phyloP scores from a whole-genome alignment of 495 filamentous ascomycete genomes.

The Aspergillus leporis region DNA sequence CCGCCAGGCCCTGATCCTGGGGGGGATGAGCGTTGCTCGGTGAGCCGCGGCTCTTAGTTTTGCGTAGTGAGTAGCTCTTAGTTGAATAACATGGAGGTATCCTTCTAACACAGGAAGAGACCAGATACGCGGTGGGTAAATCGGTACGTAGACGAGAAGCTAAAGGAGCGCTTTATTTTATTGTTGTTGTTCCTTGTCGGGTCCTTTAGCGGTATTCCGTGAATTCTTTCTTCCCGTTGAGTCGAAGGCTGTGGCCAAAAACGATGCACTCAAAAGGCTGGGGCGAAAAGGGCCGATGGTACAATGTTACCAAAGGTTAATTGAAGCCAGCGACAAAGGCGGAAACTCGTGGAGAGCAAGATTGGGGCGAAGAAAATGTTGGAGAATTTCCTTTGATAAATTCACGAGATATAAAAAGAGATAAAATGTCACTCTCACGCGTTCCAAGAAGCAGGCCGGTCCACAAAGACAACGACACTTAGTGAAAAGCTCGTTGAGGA shows the following conservation, averaged over 20 bases:
- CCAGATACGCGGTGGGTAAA: conserved; percentile 26
- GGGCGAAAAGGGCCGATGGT: background rate
- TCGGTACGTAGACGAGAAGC: conserved; percentile 15
- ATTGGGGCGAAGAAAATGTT: conserved; percentile 4
- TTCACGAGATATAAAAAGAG: conserved; percentile 14
- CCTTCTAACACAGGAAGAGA: conserved; percentile 31
- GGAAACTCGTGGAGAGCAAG: background rate
- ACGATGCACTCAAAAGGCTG: conserved; percentile 7
- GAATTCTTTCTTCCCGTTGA: conserved; percentile 4
- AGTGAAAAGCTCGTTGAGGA: conserved; percentile 54
- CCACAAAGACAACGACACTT: conserved; percentile 48
- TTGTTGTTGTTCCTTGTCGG: conserved; percentile 22
- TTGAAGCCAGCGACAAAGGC: background rate
- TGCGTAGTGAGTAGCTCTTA: conserved; percentile 38
- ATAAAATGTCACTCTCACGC: conserved; percentile 25
- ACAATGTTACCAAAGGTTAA: background rate
- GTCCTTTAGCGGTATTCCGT: conserved; percentile 8
- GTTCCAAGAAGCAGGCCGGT: conserved; percentile 29
- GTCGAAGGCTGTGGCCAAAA: conserved; percentile 7
- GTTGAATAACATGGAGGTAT: conserved; percentile 45
- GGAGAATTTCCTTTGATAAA: conserved; percentile 13
- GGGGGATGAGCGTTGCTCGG: conserved; percentile 42
- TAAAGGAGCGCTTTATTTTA: conserved; percentile 24
- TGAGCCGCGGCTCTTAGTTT: conserved; percentile 44
- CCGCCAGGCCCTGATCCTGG: conserved; percentile 46